Evolutionary conservation across 768 basidiomycete genomes (phyloP), one percentile per base, ranked within the genome.

Genomic region (Boletus sp.): DNA sequence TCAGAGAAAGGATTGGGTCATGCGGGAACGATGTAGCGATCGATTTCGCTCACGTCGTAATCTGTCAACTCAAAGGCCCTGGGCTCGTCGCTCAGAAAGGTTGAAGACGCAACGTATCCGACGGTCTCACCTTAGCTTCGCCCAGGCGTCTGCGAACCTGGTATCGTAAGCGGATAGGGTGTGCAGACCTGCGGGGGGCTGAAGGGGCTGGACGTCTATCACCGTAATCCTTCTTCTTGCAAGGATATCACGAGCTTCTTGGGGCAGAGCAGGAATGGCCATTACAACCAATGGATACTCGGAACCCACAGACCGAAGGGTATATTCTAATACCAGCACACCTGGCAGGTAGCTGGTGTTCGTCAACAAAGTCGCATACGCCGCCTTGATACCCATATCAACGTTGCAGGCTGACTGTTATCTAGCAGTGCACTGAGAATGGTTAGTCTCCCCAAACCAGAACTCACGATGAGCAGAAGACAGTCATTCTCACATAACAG

Each of bases 311-410:
- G 76, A 70, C 30, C 77, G 73, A 35, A 88, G 76, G 33, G 79
- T 78, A 20, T 78, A 71, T 52, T 85, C 72, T 7, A 89, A 67
- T 4, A 84, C 80, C 32, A 89, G 72, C 32, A 82, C 72, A 10
- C 84, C 86, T 55, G 80, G 72, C 29, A 87, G 73, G 67, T 88
- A 87, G 46, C 69, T 72, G 15, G 74, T 70, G 60, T 83, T 85
- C 40, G 94, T 94, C 64, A 95, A 77, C 54, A 96, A 76, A 15
- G 92, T 92, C 32, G 82, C 85, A 76, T 84, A 97, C 14, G 87
- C 90, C 51, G 73, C 78, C 41, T 75, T 78, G 54, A 60, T 58
- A 33, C 54, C 62, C 79, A 77, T 78, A 10, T 63, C 37, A 11
- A 24, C 24, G 24, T 50, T 24, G 36, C 41, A 33, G 45, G 59